Evolutionary conservation across 2,329 filamentous ascomycete species (phyloP), one percentile per base, ranked within the genome.

Genomic region (Cercospora janseana): DNA sequence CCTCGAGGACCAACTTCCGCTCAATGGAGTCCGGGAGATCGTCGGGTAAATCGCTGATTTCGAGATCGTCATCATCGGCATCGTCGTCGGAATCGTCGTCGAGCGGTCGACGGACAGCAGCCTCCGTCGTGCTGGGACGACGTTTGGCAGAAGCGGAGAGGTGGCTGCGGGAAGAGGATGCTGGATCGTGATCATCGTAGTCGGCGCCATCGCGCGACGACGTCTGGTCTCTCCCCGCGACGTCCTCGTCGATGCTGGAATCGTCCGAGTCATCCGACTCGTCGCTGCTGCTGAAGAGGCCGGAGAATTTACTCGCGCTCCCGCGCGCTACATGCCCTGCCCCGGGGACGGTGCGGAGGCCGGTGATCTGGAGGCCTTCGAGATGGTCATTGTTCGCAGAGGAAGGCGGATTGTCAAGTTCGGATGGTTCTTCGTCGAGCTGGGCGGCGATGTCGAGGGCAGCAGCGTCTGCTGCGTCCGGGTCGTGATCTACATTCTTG

Each of bases 231-330:
- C 47, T 35, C 75, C 67, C 23, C 72, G 70, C 32, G 63, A 37
- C 44, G 24, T 52, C 50, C 21, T 52, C 50, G 32, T 49, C 50
- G 6, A 48, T 18, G 13, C 41, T 42, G 69, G 18, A 59, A 45
- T 45, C 41, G 69, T 63, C 48, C 69, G 62, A 80, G 16, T 77
- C 78, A 24, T 75, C 74, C 21, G 75, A 77, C 41, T 77, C 76
- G 64, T 75, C 57, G 15, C 53, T 54, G 6, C 71, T 65, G 3
- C 60, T 49, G 38, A 65, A 66, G 6, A 65, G 42, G 3, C 63
- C 61, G 8, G 55, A 56, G 34, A 64, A 63, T 28, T 55, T 51
- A 41, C 59, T 60, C 4, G 55, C 56, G 27, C 46, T 55, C 7
- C 35, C 50, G 9, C 49, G 45, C 8, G 27, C 32, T 6, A 54